Evolutionary conservation across 2,329 filamentous ascomycete genomes (phyloP), one percentile per base, ranked within the genome.

Genomic region (Arthrobotrys conoides): DNA sequence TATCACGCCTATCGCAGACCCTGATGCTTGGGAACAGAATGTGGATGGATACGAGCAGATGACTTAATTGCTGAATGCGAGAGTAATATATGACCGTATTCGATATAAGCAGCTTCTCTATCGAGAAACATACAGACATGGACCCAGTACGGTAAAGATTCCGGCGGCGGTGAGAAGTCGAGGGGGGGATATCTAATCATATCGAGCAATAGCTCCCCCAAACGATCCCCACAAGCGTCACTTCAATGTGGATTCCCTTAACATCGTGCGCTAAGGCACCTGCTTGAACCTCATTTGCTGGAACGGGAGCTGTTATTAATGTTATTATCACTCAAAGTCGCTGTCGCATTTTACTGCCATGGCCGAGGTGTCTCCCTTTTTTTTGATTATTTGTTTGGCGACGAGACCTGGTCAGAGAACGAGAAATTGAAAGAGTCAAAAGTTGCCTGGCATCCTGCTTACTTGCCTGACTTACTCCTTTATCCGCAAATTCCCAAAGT

Each of bases 241-340:
- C 61, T 9, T 20, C 27, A 24, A 48, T 65, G 41, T 65, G 61
- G 61, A n/a, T 51, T 65, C 41, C 30, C 61, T 61, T 51, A 65
- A 51, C 44, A 51, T 27, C 30, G 18, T 75, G 71, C 71, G 71
- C 71, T 75, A 75, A 75, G 71, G 64, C 71, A 63, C 49, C 63
- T 55, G 46, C 55, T 69, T 64, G 71, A 66, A 69, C 59, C 41
- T 51, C 53, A 69, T 75, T 69, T 64, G 71, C 71, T 68, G 36
- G 22, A 69, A 44, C n/a, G 41, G 53, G 53, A 64, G 64, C 44
- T 75, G 64, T 68, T 68, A 64, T 68, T 69, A 69, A 64, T 68
- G 61, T 75, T 69, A 64, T 63, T 68, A 55, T 38, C 64, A 63
- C 24, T 67, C 70, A 65, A 14, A 57, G 44, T 51, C 59, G 36